Evolutionary conservation across 352 stramenopile species (phyloP), one percentile per base, ranked within the genome.

Genomic region (Phytophthora idaei): DNA sequence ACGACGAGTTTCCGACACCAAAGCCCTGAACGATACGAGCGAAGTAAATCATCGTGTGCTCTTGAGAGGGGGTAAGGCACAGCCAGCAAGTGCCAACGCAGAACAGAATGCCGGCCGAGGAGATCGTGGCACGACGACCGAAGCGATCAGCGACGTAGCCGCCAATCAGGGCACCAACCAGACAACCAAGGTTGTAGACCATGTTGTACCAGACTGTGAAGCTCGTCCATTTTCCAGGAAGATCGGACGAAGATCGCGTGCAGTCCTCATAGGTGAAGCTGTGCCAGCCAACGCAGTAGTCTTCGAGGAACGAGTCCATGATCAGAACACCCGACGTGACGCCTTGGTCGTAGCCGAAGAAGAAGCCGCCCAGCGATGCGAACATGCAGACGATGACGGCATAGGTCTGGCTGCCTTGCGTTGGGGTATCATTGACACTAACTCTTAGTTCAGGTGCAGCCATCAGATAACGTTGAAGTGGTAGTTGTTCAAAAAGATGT

Each of bases 301-400:
- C 67, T 21, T 73, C 59, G 25, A 78, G 60, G 62, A 76, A 78
- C 21, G 67, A 76, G 44, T 71, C 66, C 71, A 78, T 78, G 55
- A 74, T 74, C 1, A 74, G 29, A 4, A 74, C 67, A 9, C 61
- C 67, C 0, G 55, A 67, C 8, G 67, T 74, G 12, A 74, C 66
- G 10, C 66, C 66, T 39, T 73, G 65, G 39, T 72, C 64, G 9
- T 72, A 72, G 44, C 64, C 64, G 53, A 73, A 73, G 47, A 73
- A 73, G 53, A 74, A 67, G 31, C 66, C 66, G 15, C 66, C 66
- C 17, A 74, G 60, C 14, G 66, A 68, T 4, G 65, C 57, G 53
- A 73, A 73, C 27, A 53, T 55, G 41, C 65, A 73, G 14, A 73
- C 65, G 42, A 66, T 60, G 55, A 77, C 73, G n/a, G 73, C 73